These are phyloP conservation scores for Yamadazyma sp. DNA, from an alignment of 805 yeast species.

Conservation along the genomic window DNA sequence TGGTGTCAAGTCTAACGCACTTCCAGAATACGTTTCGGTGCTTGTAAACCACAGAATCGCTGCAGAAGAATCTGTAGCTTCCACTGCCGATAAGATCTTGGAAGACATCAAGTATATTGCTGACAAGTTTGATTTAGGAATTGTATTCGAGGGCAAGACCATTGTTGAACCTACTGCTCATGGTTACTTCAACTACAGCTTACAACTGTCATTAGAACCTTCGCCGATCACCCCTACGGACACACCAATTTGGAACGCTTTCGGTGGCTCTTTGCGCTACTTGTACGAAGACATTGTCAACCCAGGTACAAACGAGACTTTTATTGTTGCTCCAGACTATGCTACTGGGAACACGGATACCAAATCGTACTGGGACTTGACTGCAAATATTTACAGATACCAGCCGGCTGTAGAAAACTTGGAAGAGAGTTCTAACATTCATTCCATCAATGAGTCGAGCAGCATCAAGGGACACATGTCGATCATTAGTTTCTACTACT, in stretches of 20 bases:
- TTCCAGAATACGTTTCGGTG: slow-evolving; percentile 48
- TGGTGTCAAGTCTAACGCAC: slow-evolving; percentile 51
- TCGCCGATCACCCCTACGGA: slow-evolving; percentile 39
- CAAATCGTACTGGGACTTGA: slow-evolving; percentile 41
- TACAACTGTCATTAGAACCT: slow-evolving; percentile 30
- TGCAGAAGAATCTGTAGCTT: slow-evolving; percentile 39
- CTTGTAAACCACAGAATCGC: slow-evolving; percentile 49
- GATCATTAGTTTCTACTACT: slow-evolving; percentile 39
- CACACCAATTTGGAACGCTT: slow-evolving; percentile 33
- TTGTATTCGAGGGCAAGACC: slow-evolving; percentile 21
- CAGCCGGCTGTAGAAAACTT: slow-evolving; percentile 22
- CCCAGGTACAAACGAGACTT: slow-evolving; percentile 23
- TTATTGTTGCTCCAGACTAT: slow-evolving; percentile 34
- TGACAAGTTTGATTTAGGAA: slow-evolving; percentile 36
- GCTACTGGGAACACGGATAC: slow-evolving; percentile 44
- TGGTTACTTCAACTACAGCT: slow-evolving; percentile 32
- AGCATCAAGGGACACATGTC: slow-evolving; percentile 33
- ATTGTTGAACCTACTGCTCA: slow-evolving; percentile 15
- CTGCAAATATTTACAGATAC: slow-evolving; percentile 38
- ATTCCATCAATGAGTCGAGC: slow-evolving; percentile 36
- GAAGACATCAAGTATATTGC: slow-evolving; percentile 34
- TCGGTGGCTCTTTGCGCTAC: slow-evolving; percentile 38
- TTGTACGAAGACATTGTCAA: slow-evolving; percentile 35
- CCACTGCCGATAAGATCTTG: slow-evolving; percentile 33
- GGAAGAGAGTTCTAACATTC: slow-evolving; percentile 24